These are phyloP conservation scores for Beauveria sp. DNA, from an alignment of 2,329 filamentous ascomycete species.

Conservation along the genomic window DNA sequence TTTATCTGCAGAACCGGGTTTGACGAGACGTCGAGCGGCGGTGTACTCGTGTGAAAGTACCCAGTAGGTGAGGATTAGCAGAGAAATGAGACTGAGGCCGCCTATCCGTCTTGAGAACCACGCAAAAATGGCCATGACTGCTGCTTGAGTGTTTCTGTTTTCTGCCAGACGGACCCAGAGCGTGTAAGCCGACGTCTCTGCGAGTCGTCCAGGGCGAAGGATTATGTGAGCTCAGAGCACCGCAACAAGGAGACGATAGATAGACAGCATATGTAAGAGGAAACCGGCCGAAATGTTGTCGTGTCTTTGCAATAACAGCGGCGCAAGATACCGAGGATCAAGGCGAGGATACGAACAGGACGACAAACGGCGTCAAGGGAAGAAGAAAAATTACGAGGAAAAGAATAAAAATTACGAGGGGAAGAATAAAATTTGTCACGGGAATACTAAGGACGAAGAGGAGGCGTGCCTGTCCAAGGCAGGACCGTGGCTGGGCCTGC, in stretches of 20 bases:
- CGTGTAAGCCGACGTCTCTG: neutral
- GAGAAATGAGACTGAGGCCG: constrained; percentile 45
- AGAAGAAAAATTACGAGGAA: neutral
- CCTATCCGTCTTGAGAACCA: constrained; percentile 49
- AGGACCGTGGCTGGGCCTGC: neutral
- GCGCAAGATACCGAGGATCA: too few species aligned
- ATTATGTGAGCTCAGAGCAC: too few species aligned
- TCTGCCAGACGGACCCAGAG: neutral
- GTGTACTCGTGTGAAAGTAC: constrained; percentile 44
- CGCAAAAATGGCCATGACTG: constrained; percentile 43
- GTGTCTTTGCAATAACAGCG: too few species aligned
- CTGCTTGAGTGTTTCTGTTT: too few species aligned
- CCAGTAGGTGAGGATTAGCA: constrained; percentile 45
- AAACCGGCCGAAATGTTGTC: too few species aligned
- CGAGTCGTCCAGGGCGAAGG: too few species aligned
- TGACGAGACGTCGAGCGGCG: constrained; percentile 29
- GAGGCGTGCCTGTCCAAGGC: neutral
- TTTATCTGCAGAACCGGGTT: constrained; percentile 5
- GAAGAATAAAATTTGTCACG: constrained; percentile 13
- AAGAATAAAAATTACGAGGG: neutral
- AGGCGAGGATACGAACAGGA: neutral
- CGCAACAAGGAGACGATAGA: neutral
- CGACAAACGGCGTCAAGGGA: neutral
- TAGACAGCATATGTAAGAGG: too few species aligned
- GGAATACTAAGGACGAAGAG: neutral